These are phyloP conservation scores for Asclepias syriaca DNA, from an alignment of 257 asterid species.

Conservation along the genomic window DNA sequence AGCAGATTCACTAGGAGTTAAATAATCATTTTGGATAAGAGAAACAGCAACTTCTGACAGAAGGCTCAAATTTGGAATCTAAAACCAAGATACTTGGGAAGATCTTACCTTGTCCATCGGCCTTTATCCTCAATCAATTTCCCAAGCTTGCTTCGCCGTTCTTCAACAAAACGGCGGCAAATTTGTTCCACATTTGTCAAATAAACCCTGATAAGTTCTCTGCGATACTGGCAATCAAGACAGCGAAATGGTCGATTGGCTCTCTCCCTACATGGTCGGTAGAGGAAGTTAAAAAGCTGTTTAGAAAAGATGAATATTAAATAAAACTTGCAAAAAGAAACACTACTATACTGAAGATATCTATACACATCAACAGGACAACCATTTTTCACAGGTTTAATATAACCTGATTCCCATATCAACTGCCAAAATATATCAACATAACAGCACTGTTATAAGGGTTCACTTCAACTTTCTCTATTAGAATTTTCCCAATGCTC, in stretches of 20 bases:
- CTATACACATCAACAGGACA: too few species aligned
- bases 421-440: not conserved
- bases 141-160: slow-evolving; percentile 61
- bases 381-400: too few species aligned
- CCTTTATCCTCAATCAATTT: slow-evolving; percentile 80
- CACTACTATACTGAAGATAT: not conserved
- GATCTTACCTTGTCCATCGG: slow-evolving; percentile 81
- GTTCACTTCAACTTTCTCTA: not conserved
- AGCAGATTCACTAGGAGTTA: not conserved
- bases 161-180: slow-evolving; percentile 88
- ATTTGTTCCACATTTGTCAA: slow-evolving; percentile 89
- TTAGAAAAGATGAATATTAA: not conserved
- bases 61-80: not conserved
- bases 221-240: slow-evolving; percentile 77
- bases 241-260: slow-evolving; percentile 87
- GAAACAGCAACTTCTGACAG: not conserved
- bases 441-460: not conserved
- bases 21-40: not conserved
- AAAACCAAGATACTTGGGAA: slow-evolving; percentile 8
- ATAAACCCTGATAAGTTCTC: slow-evolving; percentile 92
- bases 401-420: too few species aligned
- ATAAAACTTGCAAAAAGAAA: not conserved
- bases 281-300: not conserved
- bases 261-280: slow-evolving; percentile 63
- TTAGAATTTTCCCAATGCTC: not conserved